A percentile compares a stretch with the other conserved stretches of the same genome.
phyloP scores from a whole-genome alignment of 768 basidiomycete genomes.

The Cystofilobasidium ferigula region DNA sequence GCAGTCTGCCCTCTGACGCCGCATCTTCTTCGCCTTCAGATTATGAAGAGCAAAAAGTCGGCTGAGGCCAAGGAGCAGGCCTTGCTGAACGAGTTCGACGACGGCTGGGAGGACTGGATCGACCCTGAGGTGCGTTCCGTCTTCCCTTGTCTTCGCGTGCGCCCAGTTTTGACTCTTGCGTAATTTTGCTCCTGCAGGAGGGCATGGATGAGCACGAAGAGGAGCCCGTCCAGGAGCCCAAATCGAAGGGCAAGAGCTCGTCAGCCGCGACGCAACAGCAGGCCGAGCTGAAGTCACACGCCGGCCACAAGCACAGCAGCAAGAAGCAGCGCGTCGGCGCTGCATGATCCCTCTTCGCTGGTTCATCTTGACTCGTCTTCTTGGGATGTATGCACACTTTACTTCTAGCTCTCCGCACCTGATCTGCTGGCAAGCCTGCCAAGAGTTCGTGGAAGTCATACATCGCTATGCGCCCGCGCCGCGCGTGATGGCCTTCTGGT shows the following conservation, averaged over 20 bases:
- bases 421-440: no score
- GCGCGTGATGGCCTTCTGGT: slow-evolving; percentile 22
- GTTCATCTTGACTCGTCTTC: no score
- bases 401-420: no score
- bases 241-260: slow-evolving; percentile 7
- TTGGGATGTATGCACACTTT: no score
- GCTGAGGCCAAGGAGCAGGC: slow-evolving; percentile 30
- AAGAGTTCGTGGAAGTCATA: no score
- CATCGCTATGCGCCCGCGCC: slow-evolving; percentile 1
- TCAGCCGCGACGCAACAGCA: no score
- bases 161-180: neutral
- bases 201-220: neutral
- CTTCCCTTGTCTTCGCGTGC: neutral
- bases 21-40: neutral
- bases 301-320: slow-evolving; percentile 11
- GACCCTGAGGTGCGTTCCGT: slow-evolving; percentile 24
- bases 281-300: slow-evolving; percentile 12
- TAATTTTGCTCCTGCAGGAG: neutral
- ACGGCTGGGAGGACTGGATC: slow-evolving; percentile 36
- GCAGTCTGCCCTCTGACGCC: slow-evolving; percentile 19
- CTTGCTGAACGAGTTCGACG: slow-evolving; percentile 32
- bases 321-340: no score
- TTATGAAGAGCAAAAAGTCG: slow-evolving; percentile 27
- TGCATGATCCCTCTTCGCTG: no score
- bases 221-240: neutral